Base-by-base conservation (phyloP, 2,329 filamentous ascomycete species). In the Lasiodiplodia hormozganensis region DNA sequence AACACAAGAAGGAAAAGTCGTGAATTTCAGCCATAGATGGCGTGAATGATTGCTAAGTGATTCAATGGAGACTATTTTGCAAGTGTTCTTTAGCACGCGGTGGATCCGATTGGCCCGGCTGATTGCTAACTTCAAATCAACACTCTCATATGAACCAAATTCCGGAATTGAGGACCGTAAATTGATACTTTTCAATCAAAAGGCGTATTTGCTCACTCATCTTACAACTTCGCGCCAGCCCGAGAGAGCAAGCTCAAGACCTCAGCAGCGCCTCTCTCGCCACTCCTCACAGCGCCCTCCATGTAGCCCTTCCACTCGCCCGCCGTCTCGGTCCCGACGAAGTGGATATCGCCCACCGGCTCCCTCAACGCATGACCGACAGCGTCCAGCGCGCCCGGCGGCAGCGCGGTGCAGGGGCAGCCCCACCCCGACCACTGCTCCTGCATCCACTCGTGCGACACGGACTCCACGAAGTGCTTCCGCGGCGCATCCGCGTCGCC, bases 281-380 rank as follows among this genome's bases (percentile, higher is more conserved):
- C 86, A 62, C 78, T 82, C 6, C 82, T 72, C 12, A 88, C 76
- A 0, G 86, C 86, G 1, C 87, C 86, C 69, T 88, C 86, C 85
- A 88, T 87, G 72, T 87, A 88, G 0, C 86, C 86, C 67, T 84
- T 85, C 86, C 86, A 88, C 68, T 84, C 81, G 2, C 72, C 77
- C 0, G 82, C 81, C 0, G 82, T 85, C 77, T 88, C 86, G 0
- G 86, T 87, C 0, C 87, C 86, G 2, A 82, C 85, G 71, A 87
- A 88, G 71, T 87, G 82, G 3, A 87, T 34, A 38, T 83, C 78
- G 5, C 81, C 77, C 58, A 76, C 68, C 2, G 47, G 69, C 56
- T 72, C 57, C 52, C 72, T 67, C 21, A 74, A 66, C 2, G 70
- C 70, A 16, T 38, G 72, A 70, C 67, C 67, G 14, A 71, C 71